Evolutionary conservation across 192 early-diverging fungal species (phyloP), one percentile per base, ranked within the genome.

Genomic region (Coemansia sp.): DNA sequence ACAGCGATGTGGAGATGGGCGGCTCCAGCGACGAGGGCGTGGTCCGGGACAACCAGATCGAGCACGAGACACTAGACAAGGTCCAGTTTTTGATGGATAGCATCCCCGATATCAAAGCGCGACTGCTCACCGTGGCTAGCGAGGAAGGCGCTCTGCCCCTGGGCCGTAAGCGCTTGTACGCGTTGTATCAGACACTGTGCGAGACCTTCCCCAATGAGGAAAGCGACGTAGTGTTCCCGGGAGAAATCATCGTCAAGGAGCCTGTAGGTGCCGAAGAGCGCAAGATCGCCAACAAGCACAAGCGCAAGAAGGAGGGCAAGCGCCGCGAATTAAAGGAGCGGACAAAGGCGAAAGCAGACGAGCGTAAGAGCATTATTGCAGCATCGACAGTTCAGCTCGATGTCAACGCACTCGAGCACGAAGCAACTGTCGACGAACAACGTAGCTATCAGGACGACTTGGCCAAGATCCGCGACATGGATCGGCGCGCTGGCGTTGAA

Each of bases 181-280:
- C 73, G 42, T 53, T 83, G 24, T 83, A 83, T 66, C 76, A 83
- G 57, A 74, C 63, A 46, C 70, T 83, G 16, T 69, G 76, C 56
- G 73, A 78, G 7, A 78, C 75, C 2, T 83, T 83, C 70, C 81
- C 77, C 7, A 72, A 74, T 21, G 80, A 83, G 31, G 76, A 72
- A 36, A 67, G 6, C 44, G 80, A 78, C 31, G 64, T 83, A n/a
- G 59, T 68, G 16, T 46, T 83, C n/a, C 42, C 64, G 8, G 53
- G 60, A 33, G 57, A 42, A 33, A 64, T 83, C 42, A 60, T 24
- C 3, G 65, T 78, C 24, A 68, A 48, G 53, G 64, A 69, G 63
- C 75, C 75, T 13, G 46, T 72, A 6, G 75, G 80, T 7, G 69
- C 81, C 8, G 57, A 76, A n/a, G 71, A 76, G 67, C 70, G 74